phyloP scores from a whole-genome alignment of 352 stramenopile genomes.

The Phytopythium helicoides region DNA sequence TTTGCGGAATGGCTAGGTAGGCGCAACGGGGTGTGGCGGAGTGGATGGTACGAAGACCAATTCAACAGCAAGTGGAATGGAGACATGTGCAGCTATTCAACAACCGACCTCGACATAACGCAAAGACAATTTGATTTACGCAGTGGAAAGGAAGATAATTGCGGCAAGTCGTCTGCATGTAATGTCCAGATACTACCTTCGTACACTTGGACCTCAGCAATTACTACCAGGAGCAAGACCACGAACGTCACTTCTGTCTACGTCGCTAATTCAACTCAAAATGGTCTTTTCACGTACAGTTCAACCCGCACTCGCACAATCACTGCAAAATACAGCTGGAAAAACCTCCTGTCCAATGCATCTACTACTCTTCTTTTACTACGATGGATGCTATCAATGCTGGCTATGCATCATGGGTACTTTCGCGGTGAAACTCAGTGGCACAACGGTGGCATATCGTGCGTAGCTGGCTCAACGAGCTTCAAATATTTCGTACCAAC shows the following conservation, averaged over 20 bases:
- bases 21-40: background rate
- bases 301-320: background rate
- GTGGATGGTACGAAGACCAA: slow-evolving; percentile 9
- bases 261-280: slow-evolving; percentile 1
- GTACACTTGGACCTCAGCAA: slow-evolving; percentile 1
- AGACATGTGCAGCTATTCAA: background rate
- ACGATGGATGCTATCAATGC: slow-evolving; percentile 7
- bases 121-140: slow-evolving; percentile 7
- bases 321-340: background rate
- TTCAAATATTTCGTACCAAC: slow-evolving; percentile 20
- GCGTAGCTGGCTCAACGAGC: slow-evolving; percentile 14
- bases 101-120: background rate
- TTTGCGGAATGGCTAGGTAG: slow-evolving; percentile 4
- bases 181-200: too few relatives aligned
- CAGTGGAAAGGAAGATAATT: background rate
- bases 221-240: slow-evolving; percentile 12
- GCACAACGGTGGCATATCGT: slow-evolving; percentile 15
- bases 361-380: background rate
- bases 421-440: background rate
- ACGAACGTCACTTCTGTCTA: slow-evolving; percentile 19
- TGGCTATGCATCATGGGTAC: background rate
- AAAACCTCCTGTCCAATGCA: slow-evolving; percentile 1
- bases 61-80: background rate
- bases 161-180: background rate
- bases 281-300: background rate